Percentiles rank a stretch among this genome's conserved stretches.
These are phyloP conservation scores for Colletotrichum sojae DNA, from an alignment of 2,329 filamentous ascomycete genomes.

Conservation along the genomic window DNA sequence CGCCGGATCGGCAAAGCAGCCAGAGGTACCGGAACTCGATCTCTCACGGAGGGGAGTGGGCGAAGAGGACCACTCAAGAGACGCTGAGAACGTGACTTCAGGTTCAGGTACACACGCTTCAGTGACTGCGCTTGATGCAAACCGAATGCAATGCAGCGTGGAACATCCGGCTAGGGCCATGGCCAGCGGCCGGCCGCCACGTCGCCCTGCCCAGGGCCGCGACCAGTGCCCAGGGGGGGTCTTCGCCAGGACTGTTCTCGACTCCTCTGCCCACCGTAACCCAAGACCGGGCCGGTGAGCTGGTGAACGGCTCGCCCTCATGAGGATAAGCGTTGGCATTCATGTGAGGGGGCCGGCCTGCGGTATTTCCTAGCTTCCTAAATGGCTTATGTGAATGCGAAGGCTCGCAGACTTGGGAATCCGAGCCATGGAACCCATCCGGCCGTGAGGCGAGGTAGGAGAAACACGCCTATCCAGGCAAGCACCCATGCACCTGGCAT, in stretches of 20 bases:
- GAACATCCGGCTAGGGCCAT: conserved; percentile 25
- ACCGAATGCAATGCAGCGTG: conserved; percentile 40
- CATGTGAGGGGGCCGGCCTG: conserved; percentile 44
- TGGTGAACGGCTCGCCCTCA: conserved; percentile 10
- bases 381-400: conserved; percentile 8
- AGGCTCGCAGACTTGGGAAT: conserved; percentile 17
- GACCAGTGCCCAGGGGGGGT: conserved; percentile 23
- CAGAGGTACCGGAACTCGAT: not conserved
- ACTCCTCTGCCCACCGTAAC: conserved; percentile 13
- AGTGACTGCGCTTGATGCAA: conserved; percentile 22
- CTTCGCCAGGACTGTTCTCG: conserved; percentile 21
- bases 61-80: not conserved
- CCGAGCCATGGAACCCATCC: not conserved
- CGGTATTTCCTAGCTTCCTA: conserved; percentile 41
- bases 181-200: conserved; percentile 43
- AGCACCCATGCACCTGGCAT: conserved; percentile 18
- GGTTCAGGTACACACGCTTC: conserved; percentile 8
- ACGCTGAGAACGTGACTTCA: conserved; percentile 6
- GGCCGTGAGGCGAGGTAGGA: conserved; percentile 22
- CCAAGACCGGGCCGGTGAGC: conserved; percentile 22
- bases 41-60: conserved; percentile 19
- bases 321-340: conserved; percentile 33
- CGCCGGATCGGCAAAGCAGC: conserved; percentile 22
- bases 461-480: conserved; percentile 11
- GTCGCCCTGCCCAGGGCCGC: conserved; percentile 37